Evolutionary conservation across 257 asterid species (phyloP).

Genomic region (Leptodermis oblonga): DNA sequence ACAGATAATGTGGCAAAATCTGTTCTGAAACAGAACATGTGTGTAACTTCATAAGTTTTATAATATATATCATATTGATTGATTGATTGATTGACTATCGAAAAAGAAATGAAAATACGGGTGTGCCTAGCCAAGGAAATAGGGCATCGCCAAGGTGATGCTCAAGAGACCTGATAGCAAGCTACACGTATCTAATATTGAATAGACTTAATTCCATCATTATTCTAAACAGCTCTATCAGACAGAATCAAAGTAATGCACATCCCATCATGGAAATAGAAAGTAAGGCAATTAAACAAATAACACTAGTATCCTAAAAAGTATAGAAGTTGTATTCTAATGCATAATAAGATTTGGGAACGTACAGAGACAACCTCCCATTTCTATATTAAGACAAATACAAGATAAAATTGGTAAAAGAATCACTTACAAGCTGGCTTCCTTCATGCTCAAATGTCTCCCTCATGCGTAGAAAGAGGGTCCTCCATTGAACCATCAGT

Average conservation of each 20-base stretch:
- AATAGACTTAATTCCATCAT: neutral
- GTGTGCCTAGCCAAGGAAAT: conserved; percentile 4
- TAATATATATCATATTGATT: no score
- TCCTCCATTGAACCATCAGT: conserved; percentile 65
- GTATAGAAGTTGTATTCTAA: neutral
- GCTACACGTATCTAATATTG: neutral
- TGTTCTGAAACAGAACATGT: no score
- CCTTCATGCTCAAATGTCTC: conserved; percentile 48
- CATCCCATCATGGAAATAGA: neutral
- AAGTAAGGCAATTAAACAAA: neutral
- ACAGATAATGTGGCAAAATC: no score
- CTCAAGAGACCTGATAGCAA: neutral
- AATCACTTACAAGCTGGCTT: conserved; percentile 59
- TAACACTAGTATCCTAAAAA: neutral
- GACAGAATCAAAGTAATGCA: neutral
- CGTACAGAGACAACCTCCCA: neutral
- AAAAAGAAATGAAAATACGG: no score
- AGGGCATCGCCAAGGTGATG: neutral
- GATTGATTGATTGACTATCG: no score
- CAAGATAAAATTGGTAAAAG: neutral
- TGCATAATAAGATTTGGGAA: neutral
- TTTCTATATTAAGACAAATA: neutral
- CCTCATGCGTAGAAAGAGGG: conserved; percentile 67
- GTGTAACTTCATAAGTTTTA: no score
- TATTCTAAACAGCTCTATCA: neutral